Base-by-base conservation (phyloP, 345 rosid species). In the Geranium rotundifolium region DNA sequence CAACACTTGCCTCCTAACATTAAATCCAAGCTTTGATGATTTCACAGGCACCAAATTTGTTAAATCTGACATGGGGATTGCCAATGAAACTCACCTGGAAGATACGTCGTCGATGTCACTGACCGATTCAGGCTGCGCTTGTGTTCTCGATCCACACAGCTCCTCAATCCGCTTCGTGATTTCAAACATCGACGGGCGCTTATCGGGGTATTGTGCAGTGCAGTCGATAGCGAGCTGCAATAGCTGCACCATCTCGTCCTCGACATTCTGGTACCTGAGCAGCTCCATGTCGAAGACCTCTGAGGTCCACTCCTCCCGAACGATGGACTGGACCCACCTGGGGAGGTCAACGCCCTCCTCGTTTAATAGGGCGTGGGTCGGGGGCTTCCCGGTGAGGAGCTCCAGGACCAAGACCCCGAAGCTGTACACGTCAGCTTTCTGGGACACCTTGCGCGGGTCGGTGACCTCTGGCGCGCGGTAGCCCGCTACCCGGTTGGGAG, bases 261-360 rank as follows among this genome's bases (percentile, higher is more conserved):
- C 87, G 5, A 80, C 83, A 27, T 73, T 74, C 64, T 73, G 88
- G 60, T 80, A 76, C 34, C 81, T 76, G 59, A 80, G 88, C 67
- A 87, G 77, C 76, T 87, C 93, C 16, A 80, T 70, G 69, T 84
- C 93, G 0, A 87, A 82, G 16, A 87, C 90, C 52, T 77, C 84
- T 1, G 84, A 80, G 20, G 77, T 75, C 84, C 84, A 80, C 67
- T 80, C 84, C 67, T 80, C 84, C 14, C 81, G 67, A 29, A 80
- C 84, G 52, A 77, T 71, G 64, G 84, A 80, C 70, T 80, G 84
- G 12, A 80, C 82, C 84, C 84, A 80, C 57, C 82, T 55, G 9
- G 84, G 82, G 7, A 80, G 84, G 63, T 80, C 81, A 4, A 80
- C 76, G 4, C 84, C 84, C 52, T 80, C 84, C 56, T 80, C 84